These are phyloP conservation scores for Magnolia kwangsiensis DNA, from an alignment of 164 flowering plant genomes.

Conservation along the genomic window DNA sequence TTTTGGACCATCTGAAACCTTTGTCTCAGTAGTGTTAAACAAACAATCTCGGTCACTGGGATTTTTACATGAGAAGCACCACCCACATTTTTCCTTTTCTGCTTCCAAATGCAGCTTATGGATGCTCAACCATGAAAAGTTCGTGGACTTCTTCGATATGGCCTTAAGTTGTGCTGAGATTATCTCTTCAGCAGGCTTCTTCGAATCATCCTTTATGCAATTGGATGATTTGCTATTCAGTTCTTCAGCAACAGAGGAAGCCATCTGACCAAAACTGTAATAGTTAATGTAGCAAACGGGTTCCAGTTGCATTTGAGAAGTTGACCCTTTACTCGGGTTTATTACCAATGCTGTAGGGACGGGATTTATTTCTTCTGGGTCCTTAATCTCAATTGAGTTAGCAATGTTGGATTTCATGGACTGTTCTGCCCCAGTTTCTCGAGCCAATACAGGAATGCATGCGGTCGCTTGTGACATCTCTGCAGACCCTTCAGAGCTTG, in stretches of 20 bases:
- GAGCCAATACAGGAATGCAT: conserved; percentile 13
- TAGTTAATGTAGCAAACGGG: conserved; percentile 46
- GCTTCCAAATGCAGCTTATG: conserved; percentile 25
- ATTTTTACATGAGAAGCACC: conserved; percentile 84
- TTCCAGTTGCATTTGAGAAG: conserved; percentile 21
- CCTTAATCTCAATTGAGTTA: conserved; percentile 11
- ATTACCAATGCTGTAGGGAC: conserved; percentile 8
- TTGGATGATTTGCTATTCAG: conserved; percentile 42
- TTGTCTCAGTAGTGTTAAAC: conserved; percentile 30
- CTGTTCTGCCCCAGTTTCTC: conserved; percentile 17
- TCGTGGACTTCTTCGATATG: conserved; percentile 41
- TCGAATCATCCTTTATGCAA: conserved; percentile 24
- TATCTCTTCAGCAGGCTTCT: conserved; percentile 51
- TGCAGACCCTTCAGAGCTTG: conserved; percentile 45
- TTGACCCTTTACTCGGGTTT: conserved; percentile 18
- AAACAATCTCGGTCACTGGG: conserved; percentile 61
- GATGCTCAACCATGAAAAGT: conserved; percentile 57
- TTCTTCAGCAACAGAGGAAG: conserved; percentile 59
- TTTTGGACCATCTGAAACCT: conserved; percentile 30
- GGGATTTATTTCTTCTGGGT: conserved; percentile 12
- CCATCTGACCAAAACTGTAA: conserved; percentile 64
- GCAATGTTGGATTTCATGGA: conserved; percentile 6
- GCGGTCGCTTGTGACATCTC: conserved; percentile 30
- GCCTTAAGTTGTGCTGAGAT: conserved; percentile 55
- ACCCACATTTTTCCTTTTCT: conserved; percentile 80